Base-by-base conservation (phyloP, 2,329 filamentous ascomycete species). In the Colletotrichum spinosum region DNA sequence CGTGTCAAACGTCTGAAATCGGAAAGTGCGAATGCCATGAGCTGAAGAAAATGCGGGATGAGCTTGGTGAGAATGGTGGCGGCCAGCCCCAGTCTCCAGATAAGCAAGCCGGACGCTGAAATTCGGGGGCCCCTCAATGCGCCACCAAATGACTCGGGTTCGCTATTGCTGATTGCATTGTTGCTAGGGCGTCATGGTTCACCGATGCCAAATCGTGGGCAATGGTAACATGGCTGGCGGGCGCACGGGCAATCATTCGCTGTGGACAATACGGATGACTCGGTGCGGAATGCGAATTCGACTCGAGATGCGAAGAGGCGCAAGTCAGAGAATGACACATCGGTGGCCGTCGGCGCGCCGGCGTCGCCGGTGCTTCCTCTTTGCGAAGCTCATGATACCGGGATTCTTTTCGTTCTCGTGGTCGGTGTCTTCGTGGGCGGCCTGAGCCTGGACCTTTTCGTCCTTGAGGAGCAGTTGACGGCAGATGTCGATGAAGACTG, bases 401-500 rank as follows among this genome's bases (percentile, higher is more conserved):
- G 83, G 80, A 44, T 79, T 77, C 60, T 81, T 82, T 69, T 80
- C 79, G 34, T 81, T 76, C 13, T 82, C 77, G 34, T 80, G 76
- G 33, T 81, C 77, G 13, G 82, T 77, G 15, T 80, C 77, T 13
- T 65, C 58, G 8, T 65, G 57, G 25, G 80, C 76, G n/a, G 82
- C 77, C 33, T 80, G 77, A 13, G 72, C 74, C 33, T 80, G 76
- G 17, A 73, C 72, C 3, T 80, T 78, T 71, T 89, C 87, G 67
- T 95, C 92, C 72, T 89, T 92, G 67, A 89, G 85, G 63, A 96
- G 88, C 80, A 97, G 93, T 77, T 96, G 92, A 66, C 92, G 86
- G 74, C 92, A 95, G 60, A 97, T 85, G 76, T 96, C 92, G 70
- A 92, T 81, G 78, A 97, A 97, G 51, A 94, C 92, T 76, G 97